Evolutionary conservation across 2,329 filamentous ascomycete species (phyloP).

Genomic region (Trematosphaeria pertusa): DNA sequence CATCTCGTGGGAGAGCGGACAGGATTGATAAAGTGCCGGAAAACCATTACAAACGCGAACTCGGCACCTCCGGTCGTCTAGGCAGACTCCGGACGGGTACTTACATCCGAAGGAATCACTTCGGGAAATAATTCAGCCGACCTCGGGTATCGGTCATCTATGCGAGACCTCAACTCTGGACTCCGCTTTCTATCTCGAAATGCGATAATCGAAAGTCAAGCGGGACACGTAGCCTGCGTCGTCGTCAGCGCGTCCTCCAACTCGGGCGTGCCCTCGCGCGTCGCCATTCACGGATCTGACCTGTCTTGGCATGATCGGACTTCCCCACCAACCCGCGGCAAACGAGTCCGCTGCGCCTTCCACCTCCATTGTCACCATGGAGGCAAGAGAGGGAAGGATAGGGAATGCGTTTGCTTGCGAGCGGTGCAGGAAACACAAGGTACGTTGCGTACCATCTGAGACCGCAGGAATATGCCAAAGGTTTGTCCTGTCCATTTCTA

Average conservation of each 20-base stretch:
- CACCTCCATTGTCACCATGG: conserved; percentile 39
- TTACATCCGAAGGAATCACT: conserved; percentile 25
- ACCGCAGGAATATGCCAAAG: conserved; percentile 41
- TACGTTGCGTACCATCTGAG: conserved; percentile 45
- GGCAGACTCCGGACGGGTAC: conserved; percentile 29
- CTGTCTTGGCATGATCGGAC: conserved; percentile 45
- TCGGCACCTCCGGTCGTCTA: conserved; percentile 15
- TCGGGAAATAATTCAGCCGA: conserved; percentile 39
- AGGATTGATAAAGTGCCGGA: conserved; percentile 14
- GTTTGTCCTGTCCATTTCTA: conserved; percentile 26
- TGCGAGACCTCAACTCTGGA: conserved; percentile 21
- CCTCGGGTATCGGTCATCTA: conserved; percentile 26
- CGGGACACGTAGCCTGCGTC: too few relatives aligned
- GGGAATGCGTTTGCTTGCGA: conserved; percentile 48
- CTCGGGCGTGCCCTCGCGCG: conserved; percentile 9
- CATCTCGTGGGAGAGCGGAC: background rate
- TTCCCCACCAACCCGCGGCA: conserved; percentile 44
- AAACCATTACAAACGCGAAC: conserved; percentile 9
- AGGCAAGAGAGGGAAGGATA: conserved; percentile 44
- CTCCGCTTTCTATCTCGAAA: conserved; percentile 9
- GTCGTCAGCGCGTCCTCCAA: too few relatives aligned
- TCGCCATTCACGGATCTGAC: conserved; percentile 28
- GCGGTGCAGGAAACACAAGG: conserved; percentile 46
- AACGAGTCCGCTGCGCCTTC: conserved; percentile 32
- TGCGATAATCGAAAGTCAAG: conserved; percentile 16